A percentile compares a stretch with the other conserved stretches of the same genome.
Evolutionary conservation across 2,329 filamentous ascomycete genomes (phyloP).

Genomic region (Apiospora marii): DNA sequence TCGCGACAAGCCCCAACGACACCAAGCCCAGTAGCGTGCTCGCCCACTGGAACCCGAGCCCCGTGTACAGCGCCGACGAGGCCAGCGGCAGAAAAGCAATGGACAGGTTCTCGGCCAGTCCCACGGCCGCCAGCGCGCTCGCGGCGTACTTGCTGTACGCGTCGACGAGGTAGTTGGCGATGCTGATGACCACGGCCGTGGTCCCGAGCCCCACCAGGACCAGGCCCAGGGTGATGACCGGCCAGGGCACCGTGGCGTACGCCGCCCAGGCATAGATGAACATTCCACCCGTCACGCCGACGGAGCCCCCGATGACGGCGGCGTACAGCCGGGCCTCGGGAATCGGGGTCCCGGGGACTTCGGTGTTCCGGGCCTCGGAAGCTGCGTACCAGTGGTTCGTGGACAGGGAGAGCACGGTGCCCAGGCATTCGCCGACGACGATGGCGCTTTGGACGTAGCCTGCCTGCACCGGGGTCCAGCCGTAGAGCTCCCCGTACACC

Average conservation of each 20-base stretch:
- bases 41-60: slow-evolving; percentile 57
- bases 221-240: slow-evolving; percentile 54
- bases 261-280: slow-evolving; percentile 60
- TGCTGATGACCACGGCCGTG: slow-evolving; percentile 52
- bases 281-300: slow-evolving; percentile 49
- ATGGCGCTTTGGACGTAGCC: slow-evolving; percentile 25
- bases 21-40: slow-evolving; percentile 55
- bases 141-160: slow-evolving; percentile 58
- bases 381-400: slow-evolving; percentile 48
- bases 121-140: slow-evolving; percentile 56
- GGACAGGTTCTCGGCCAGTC: slow-evolving; percentile 56
- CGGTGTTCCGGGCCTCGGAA: slow-evolving; percentile 47
- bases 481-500: slow-evolving; percentile 33
- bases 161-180: slow-evolving; percentile 58
- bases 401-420: slow-evolving; percentile 29
- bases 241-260: slow-evolving; percentile 52
- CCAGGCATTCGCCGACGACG: slow-evolving; percentile 26
- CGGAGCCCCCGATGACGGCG: slow-evolving; percentile 14
- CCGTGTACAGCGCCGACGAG: slow-evolving; percentile 53
- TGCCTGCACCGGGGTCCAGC: slow-evolving; percentile 29
- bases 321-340: slow-evolving; percentile 24
- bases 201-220: slow-evolving; percentile 57
- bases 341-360: slow-evolving; percentile 42
- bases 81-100: slow-evolving; percentile 44
- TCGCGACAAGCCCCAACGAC: slow-evolving; percentile 50